Evolutionary conservation across 176 grass and related monocot genomes (phyloP), one percentile per base, ranked within the genome.

Genomic region (Elaeis guineensis): DNA sequence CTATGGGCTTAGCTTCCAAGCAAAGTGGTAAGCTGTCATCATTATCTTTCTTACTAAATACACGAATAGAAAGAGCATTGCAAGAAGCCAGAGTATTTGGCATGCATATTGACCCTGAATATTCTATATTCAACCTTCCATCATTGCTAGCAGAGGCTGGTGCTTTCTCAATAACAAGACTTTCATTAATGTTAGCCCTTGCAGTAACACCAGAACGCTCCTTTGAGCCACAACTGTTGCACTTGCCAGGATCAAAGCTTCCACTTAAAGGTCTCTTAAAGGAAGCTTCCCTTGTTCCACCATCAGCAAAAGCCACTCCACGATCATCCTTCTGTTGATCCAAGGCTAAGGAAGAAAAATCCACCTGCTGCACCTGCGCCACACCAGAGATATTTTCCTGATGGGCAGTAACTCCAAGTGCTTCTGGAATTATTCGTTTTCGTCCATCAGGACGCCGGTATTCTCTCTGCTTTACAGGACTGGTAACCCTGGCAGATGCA

Each of bases 361-460:
- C 87, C 25, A 73, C 64, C 59, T 55, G 63, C 59, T 82, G 82
- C 70, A 49, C 64, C 55, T 90, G 87, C 49, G 68, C 55, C 57
- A 22, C 62, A 28, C 51, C 75, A 76, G 76, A 79, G 32, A 83
- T 66, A 68, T 75, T 77, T 76, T 95, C 93, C 69, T 92, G 84
- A 64, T 80, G 77, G 32, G 78, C 73, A 22, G 87, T 81, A 79
- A 91, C 86, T 56, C 93, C 93, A 17, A 98, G 83, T 32, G 93
- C 93, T 86, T 98, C 84, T 18, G 93, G 93, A 69, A 98, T 98
- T 78, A 98, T 98, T 80, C 93, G 82, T 83, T 89, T 92, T 61
- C 93, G 80, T 7, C 93, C 93, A 80, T 98, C 93, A 73, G 93
- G 81, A 54, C 93, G 83, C 18, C 87, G 65, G 32, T 98, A 98